These are phyloP conservation scores for Fagus crenata DNA, from an alignment of 306 rosid genomes.

Conservation along the genomic window DNA sequence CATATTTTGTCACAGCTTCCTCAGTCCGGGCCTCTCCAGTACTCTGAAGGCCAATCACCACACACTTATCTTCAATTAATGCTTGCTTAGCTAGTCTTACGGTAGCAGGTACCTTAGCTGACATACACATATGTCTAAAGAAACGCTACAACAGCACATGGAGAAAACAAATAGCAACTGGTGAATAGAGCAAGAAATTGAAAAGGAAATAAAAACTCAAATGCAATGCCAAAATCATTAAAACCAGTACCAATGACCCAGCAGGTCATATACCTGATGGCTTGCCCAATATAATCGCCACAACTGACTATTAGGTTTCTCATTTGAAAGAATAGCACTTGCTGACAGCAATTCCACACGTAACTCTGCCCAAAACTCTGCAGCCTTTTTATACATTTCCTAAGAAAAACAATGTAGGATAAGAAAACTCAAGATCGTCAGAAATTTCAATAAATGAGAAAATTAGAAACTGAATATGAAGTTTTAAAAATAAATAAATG, in stretches of 20 bases:
- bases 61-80: slow-evolving; percentile 70
- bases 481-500: neutral
- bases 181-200: slow-evolving; percentile 10
- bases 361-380: slow-evolving; percentile 92
- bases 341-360: slow-evolving; percentile 83
- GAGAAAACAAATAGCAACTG: slow-evolving; percentile 27
- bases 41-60: slow-evolving; percentile 98
- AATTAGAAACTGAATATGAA: neutral
- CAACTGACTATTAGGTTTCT: slow-evolving; percentile 79
- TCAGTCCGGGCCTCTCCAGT: slow-evolving; percentile 99
- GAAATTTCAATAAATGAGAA: neutral
- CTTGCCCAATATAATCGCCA: slow-evolving; percentile 99
- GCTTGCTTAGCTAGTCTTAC: slow-evolving; percentile 91
- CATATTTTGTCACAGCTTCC: slow-evolving; percentile 98
- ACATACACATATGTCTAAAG: slow-evolving; percentile 97
- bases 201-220: neutral
- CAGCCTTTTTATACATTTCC: slow-evolving; percentile 89
- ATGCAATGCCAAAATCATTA: neutral
- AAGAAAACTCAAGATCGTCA: neutral
- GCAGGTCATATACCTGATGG: slow-evolving; percentile 69
- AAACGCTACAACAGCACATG: slow-evolving; percentile 73
- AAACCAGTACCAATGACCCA: neutral
- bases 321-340: slow-evolving; percentile 56
- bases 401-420: slow-evolving; percentile 26
- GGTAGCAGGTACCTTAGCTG: slow-evolving; percentile 97